A percentile compares a stretch with the other conserved stretches of the same genome.
Evolutionary conservation across 2,329 filamentous ascomycete species (phyloP).

Genomic region (Calonectria multiphialidica): DNA sequence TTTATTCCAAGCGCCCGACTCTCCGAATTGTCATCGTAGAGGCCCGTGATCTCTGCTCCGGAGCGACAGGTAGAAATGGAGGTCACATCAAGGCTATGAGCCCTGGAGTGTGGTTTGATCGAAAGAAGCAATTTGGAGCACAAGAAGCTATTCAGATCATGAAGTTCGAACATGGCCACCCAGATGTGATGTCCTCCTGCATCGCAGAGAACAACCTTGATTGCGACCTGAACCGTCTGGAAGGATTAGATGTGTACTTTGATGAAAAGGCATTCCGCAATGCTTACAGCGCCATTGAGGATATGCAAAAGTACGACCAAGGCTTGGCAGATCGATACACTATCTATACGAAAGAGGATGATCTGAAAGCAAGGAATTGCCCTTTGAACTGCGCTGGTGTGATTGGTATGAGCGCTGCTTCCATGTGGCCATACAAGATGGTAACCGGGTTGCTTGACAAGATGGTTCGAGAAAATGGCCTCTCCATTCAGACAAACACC

Average conservation of each 20-base stretch:
- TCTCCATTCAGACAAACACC: conserved; percentile 16
- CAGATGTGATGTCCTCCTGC: conserved; percentile 18
- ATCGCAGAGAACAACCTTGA: conserved; percentile 6
- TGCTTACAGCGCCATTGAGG: conserved; percentile 12
- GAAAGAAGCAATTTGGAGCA: conserved; percentile 19
- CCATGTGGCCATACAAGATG: conserved; percentile 29
- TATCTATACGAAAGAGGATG: conserved; percentile 6
- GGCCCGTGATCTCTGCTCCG: conserved; percentile 33
- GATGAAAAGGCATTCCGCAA: conserved; percentile 21
- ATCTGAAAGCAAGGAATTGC: conserved; percentile 13
- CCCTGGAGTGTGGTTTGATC: conserved; percentile 23
- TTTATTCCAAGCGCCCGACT: conserved; percentile 23
- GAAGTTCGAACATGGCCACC: conserved; percentile 26
- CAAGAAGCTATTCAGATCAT: conserved; percentile 22
- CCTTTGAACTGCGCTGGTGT: conserved; percentile 15
- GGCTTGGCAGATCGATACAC: background rate
- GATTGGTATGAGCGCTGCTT: conserved; percentile 18
- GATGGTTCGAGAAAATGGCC: conserved; percentile 14
- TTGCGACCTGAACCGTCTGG: conserved; percentile 13
- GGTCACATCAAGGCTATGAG: conserved; percentile 26
- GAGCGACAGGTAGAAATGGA: conserved; percentile 42
- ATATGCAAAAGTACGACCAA: conserved; percentile 8
- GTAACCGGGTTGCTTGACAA: conserved; percentile 9
- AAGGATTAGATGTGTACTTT: conserved; percentile 19
- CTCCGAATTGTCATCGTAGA: conserved; percentile 32